phyloP scores from a whole-genome alignment of 257 asterid species.

The Fraxinus quadrangulata region DNA sequence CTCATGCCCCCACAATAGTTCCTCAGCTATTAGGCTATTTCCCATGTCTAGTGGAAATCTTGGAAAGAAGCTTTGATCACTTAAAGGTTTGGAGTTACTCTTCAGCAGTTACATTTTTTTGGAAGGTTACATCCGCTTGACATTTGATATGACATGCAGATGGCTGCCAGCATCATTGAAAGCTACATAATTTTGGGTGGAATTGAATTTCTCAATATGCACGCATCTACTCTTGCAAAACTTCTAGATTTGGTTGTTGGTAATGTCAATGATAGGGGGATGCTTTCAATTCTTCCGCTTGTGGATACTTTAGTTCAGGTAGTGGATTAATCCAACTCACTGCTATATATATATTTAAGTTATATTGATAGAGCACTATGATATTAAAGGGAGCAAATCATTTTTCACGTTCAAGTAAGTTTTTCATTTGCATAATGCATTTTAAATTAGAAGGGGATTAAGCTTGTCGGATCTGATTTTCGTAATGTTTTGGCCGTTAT shows the following conservation, averaged over 20 bases:
- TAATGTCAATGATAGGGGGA: constrained; percentile 87
- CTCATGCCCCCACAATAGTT: constrained; percentile 83
- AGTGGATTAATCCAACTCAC: constrained; percentile 26
- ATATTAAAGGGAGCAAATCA: background rate
- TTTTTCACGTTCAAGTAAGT: background rate
- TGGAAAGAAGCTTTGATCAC: constrained; percentile 88
- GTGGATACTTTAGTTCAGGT: constrained; percentile 96
- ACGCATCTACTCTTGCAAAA: constrained; percentile 69
- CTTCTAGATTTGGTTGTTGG: constrained; percentile 87
- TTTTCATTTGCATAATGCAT: background rate
- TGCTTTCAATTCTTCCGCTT: constrained; percentile 79
- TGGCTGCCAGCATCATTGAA: constrained; percentile 83
- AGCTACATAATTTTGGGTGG: constrained; percentile 88
- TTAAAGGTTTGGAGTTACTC: constrained; percentile 53
- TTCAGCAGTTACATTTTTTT: constrained; percentile 14
- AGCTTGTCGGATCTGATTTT: background rate
- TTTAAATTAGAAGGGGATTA: background rate
- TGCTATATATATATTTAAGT: constrained; percentile 23
- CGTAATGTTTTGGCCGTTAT: background rate
- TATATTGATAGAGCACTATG: constrained; percentile 15
- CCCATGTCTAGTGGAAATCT: constrained; percentile 82
- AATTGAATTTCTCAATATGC: constrained; percentile 71
- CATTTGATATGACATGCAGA: constrained; percentile 47
- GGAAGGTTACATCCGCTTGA: constrained; percentile 28
- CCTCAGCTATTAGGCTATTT: constrained; percentile 81